These are phyloP conservation scores for Sporodiniella umbellata DNA, from an alignment of 371 early-diverging fungal species.

Conservation along the genomic window DNA sequence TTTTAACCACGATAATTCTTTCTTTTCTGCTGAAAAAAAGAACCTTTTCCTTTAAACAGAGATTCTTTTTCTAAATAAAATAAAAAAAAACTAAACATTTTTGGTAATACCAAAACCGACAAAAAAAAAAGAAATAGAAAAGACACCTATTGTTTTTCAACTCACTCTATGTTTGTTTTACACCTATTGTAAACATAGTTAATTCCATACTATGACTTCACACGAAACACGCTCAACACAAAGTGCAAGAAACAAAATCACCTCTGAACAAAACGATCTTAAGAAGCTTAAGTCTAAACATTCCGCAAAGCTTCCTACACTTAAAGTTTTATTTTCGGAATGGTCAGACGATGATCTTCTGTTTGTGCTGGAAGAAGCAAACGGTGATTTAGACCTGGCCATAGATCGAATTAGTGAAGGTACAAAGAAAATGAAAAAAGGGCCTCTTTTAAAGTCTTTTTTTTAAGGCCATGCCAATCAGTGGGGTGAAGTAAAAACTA, in stretches of 20 bases:
- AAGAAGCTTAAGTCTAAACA: constrained; percentile 60
- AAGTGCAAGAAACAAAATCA: constrained; percentile 23
- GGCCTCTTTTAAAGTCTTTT: background rate
- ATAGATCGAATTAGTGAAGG: constrained; percentile 84
- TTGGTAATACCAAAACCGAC: background rate
- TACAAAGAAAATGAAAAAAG: constrained; percentile 14
- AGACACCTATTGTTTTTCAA: background rate
- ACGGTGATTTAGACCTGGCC: constrained; percentile 82
- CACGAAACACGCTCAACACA: constrained; percentile 31
- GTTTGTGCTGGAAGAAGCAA: constrained; percentile 77
- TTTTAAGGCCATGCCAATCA: constrained; percentile 77
- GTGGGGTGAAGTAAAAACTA: constrained; percentile 91
- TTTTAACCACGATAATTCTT: background rate
- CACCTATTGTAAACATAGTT: background rate
- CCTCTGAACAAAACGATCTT: constrained; percentile 42
- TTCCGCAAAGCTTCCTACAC: constrained; percentile 58
- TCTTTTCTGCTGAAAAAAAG: background rate
- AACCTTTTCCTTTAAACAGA: too few species aligned
- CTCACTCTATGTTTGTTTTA: too few species aligned
- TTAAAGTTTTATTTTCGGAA: constrained; percentile 80
- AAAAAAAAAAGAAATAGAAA: background rate
- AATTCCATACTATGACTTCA: constrained; percentile 24
- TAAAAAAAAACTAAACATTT: background rate
- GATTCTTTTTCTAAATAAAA: too few species aligned
- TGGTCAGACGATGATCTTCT: constrained; percentile 91